Percentiles rank a stretch among this genome's conserved stretches.
phyloP scores from a whole-genome alignment of 495 filamentous ascomycete species.

The Lichina pygmaea region DNA sequence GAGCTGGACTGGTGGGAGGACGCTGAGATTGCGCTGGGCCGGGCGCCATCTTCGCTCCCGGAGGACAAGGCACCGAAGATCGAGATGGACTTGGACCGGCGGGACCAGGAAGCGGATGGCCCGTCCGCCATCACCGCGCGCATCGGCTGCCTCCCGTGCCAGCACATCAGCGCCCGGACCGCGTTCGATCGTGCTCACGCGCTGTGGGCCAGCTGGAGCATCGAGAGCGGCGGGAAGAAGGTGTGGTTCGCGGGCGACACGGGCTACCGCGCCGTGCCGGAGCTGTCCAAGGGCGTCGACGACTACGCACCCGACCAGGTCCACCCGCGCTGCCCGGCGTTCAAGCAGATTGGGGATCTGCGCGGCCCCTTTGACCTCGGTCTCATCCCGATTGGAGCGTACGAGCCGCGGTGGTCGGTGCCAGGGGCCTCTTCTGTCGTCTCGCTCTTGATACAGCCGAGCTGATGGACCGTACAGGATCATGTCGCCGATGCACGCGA shows the following conservation, averaged over 20 bases:
- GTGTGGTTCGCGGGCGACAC: slow-evolving; percentile 51
- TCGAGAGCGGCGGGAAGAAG: slow-evolving; percentile 46
- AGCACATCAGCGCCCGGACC: slow-evolving; percentile 50
- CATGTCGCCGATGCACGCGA: slow-evolving; percentile 59
- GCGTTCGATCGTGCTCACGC: slow-evolving; percentile 43
- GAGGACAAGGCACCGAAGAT: neutral
- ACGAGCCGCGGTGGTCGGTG: slow-evolving; percentile 46
- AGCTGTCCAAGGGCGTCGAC: slow-evolving; percentile 30
- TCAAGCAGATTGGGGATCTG: slow-evolving; percentile 57
- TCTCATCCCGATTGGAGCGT: slow-evolving; percentile 85
- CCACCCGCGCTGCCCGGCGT: slow-evolving; percentile 61
- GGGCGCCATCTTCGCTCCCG: slow-evolving; percentile 5
- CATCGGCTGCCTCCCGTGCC: slow-evolving; percentile 61
- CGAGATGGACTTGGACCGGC: slow-evolving; percentile 3
- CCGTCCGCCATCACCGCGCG: slow-evolving; percentile 31
- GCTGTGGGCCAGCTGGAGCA: slow-evolving; percentile 69
- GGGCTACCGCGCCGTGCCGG: slow-evolving; percentile 65
- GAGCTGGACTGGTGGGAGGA: slow-evolving; percentile 96
- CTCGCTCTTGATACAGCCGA: slow-evolving; percentile 4
- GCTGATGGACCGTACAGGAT: slow-evolving; percentile 12
- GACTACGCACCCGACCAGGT: slow-evolving; percentile 47
- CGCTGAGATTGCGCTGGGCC: slow-evolving; percentile 29
- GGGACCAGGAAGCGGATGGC: slow-evolving; percentile 2
- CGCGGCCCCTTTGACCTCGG: slow-evolving; percentile 82
- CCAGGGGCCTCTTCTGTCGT: too few species aligned